Evolutionary conservation across 768 basidiomycete species (phyloP), one percentile per base, ranked within the genome.

Genomic region (Pisolithus orientalis): DNA sequence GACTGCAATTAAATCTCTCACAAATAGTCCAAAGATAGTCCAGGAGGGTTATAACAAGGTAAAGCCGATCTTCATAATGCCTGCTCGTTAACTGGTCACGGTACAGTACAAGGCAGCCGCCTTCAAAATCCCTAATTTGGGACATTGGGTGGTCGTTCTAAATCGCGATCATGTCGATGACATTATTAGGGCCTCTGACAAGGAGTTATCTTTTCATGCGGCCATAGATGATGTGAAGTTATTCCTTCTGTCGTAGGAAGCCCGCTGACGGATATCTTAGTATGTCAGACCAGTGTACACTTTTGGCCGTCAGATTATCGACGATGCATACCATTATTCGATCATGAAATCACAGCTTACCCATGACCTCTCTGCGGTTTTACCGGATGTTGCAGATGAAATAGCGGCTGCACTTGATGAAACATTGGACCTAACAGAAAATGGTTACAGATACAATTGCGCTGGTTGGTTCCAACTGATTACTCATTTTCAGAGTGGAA

Each of bases 31-130:
- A 1, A 50, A 59, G 5, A 17, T 74, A 2, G 24, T 74, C 7
- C 63, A 63, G 50, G 56, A 69, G 49, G 71, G 72, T 0, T 70
- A 67, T 27, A 49, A 60, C 16, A 64, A 67, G 57, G 72, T 58
- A 47, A 6, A 53, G 0, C 2, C 39, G 13, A 11, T 16, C 28
- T 16, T 7, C 25, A 44, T 11, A 6, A 27, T 6, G n/a, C 24
- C 9, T 39, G 44, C 21, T 6, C 24, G 28, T 45, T 32, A 14
- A 53, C n/a, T 8, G 48, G 51, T 3, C 43, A 6, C 11, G 16
- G 11, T 44, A 6, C 14, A 47, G 46, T 32, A 47, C 46, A 47
- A 38, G 17, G 16, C 10, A 11, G 9, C 32, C 21, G 32, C 17
- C 5, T 47, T 47, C 32, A 47, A 47, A 16, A 21, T 47, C 32